These are phyloP conservation scores for Mimosa bimucronata DNA, from an alignment of 306 rosid species.

Conservation along the genomic window DNA sequence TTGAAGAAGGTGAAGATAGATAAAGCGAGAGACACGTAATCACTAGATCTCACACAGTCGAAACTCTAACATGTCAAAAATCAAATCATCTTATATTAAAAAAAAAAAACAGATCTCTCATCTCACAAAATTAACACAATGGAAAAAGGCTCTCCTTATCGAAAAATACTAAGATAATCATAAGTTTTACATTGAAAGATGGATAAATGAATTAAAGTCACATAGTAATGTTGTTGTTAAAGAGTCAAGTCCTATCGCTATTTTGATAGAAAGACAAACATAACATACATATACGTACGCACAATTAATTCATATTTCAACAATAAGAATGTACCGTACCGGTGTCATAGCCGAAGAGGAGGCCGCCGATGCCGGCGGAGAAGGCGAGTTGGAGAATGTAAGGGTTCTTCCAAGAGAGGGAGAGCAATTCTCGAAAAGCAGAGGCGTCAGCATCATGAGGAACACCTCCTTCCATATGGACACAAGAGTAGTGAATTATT, in stretches of 20 bases:
- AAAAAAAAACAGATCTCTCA: neutral
- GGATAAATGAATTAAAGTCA: no score
- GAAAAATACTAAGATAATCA: neutral
- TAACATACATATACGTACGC: no score
- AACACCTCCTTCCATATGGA: slow-evolving; percentile 64
- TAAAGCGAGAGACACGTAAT: neutral
- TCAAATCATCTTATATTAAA: neutral
- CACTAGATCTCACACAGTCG: neutral
- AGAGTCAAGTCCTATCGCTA: no score
- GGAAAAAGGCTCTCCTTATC: neutral
- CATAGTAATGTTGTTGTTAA: no score
- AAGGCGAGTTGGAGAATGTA: slow-evolving; percentile 70
- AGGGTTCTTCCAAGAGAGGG: slow-evolving; percentile 66
- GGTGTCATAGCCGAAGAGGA: slow-evolving; percentile 70
- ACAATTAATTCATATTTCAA: no score
- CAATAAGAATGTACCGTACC: no score
- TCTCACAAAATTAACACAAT: no score
- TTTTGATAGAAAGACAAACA: no score
- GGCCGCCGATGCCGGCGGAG: slow-evolving; percentile 78
- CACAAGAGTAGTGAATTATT: no score
- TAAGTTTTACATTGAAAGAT: no score
- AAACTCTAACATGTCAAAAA: neutral
- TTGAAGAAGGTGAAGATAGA: neutral
- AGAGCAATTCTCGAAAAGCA: slow-evolving; percentile 68
- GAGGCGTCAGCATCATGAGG: slow-evolving; percentile 52